Percentiles rank a stretch among this genome's conserved stretches.
These are phyloP conservation scores for Vitis vinifera DNA, from an alignment of 164 flowering plant species.

Conservation along the genomic window ASM3070453v1 NC_081809.1:24045001-24045500, in stretches of 20 bases:
- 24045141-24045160: constrained; percentile 53
- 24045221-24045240: constrained; percentile 43
- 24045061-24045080: constrained; percentile 38
- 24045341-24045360: no score
- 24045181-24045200: constrained; percentile 43
- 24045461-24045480: no score
- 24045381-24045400: no score
- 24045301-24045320: constrained; percentile 41
- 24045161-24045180: constrained; percentile 52
- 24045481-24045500: no score
- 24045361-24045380: no score
- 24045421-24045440: no score
- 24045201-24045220: constrained; percentile 35
- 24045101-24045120: constrained; percentile 54
- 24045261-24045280: constrained; percentile 40
- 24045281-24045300: constrained; percentile 45
- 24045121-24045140: constrained; percentile 39
- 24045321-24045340: background rate
- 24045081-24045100: constrained; percentile 58
- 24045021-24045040: constrained; percentile 43
- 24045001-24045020: constrained; percentile 40
- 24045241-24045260: constrained; percentile 39
- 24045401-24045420: no score
- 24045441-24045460: no score
- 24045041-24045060: constrained; percentile 49